Evolutionary conservation across 139 green algal species (phyloP), one percentile per base, ranked within the genome.

Genomic region (Volvox africanus): DNA sequence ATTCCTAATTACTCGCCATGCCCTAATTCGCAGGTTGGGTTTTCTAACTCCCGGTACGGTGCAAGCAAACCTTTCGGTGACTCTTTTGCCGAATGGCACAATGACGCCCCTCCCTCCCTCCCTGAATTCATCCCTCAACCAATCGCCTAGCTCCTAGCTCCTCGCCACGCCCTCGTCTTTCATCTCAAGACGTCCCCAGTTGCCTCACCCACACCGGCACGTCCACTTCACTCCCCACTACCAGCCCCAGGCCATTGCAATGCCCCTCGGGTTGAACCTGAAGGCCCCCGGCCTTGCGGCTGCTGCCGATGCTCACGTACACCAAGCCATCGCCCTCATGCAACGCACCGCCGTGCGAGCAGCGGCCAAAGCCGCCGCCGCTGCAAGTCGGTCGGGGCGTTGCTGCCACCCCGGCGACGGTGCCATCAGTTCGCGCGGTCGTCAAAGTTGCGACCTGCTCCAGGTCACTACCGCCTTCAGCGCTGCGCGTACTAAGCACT

Each of bases 291-390:
- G 80, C 61, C 84, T 89, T 89, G 19, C 68, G 84, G 84, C 36
- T 89, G n/a, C 69, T 71, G 30, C 73, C 73, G 21, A 90, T 90
- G 73, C 73, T 84, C 5, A 90, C 73, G 16, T 84, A 90, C 50
- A 90, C 86, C 55, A 83, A 30, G 11, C 86, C 86, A 44, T 90
- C 86, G 1, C 86, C 86, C n/a, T 90, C 86, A 22, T 61, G 50
- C 1, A 71, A n/a, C 1, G 33, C 84, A 21, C 69, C 84, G 44
- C 68, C 84, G 18, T 65, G 37, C 21, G 11, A 44, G 16, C 78
- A 37, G 37, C 37, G 37, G 78, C 37, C 36, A 11, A 1, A 2
- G 78, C 37, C 36, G 78, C 78, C 78, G 78, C 37, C 78, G 78
- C 36, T 67, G 78, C 18, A 33, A 2, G 61, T 44, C 0, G 30